These are phyloP conservation scores for Phytopythium montanum DNA, from an alignment of 352 stramenopile species.

Conservation along the genomic window DNA sequence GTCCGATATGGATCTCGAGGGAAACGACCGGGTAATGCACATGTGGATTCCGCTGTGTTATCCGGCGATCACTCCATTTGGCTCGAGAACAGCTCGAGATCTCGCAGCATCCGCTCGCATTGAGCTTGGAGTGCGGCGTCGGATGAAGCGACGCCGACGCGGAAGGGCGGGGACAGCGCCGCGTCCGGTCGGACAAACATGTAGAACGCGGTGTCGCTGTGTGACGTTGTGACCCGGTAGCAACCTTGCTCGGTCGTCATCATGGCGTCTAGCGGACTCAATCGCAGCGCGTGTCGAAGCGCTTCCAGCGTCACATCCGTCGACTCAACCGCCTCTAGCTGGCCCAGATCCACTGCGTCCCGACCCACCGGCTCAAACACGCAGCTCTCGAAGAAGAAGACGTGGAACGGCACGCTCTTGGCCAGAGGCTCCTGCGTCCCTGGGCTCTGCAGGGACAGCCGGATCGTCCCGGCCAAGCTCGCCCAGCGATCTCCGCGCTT, in stretches of 20 bases:
- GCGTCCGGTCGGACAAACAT: conserved; percentile 19
- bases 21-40: not conserved
- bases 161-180: conserved; percentile 6
- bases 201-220: conserved; percentile 18
- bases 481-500: conserved; percentile 4
- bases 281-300: conserved; percentile 41
- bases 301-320: conserved; percentile 23
- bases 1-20: not conserved
- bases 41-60: not conserved
- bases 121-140: conserved; percentile 11
- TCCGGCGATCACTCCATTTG: conserved; percentile 6
- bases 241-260: conserved; percentile 35
- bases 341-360: conserved; percentile 13
- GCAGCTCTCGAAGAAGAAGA: conserved; percentile 39
- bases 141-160: conserved; percentile 18
- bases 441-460: conserved; percentile 46
- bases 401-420: conserved; percentile 40
- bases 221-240: conserved; percentile 31
- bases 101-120: conserved; percentile 30
- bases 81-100: conserved; percentile 25
- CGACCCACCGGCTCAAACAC: conserved; percentile 25
- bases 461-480: conserved; percentile 21
- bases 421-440: conserved; percentile 52
- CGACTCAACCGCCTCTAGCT: conserved; percentile 18
- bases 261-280: conserved; percentile 59